Percentiles rank a stretch among this genome's conserved stretches.
These are phyloP conservation scores for Kregervanrija fluxuum DNA, from an alignment of 805 yeast species.

Conservation along the genomic window DNA sequence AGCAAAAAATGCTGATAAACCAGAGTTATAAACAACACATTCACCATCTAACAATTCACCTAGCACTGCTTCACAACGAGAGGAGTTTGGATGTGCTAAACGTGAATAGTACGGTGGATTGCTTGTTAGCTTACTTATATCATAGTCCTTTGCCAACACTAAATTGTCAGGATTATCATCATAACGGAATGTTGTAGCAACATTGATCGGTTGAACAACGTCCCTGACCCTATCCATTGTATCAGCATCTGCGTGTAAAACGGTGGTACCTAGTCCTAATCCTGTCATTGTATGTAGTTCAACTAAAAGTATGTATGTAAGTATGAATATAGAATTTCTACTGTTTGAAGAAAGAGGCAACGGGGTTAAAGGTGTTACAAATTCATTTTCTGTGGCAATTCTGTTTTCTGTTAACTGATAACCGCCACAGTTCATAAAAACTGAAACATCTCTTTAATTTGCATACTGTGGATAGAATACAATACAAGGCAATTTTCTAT, in stretches of 20 bases:
- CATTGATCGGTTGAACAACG: constrained; percentile 75
- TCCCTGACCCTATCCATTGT: constrained; percentile 47
- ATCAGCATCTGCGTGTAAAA: constrained; percentile 69
- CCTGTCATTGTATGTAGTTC: constrained; percentile 17
- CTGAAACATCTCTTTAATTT: too few relatives aligned
- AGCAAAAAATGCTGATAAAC: constrained; percentile 76
- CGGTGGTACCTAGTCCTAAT: constrained; percentile 45
- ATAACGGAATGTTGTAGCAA: constrained; percentile 73
- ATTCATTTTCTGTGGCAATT: too few relatives aligned
- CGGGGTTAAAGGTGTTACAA: too few relatives aligned
- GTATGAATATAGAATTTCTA: too few relatives aligned
- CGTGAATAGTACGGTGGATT: constrained; percentile 57
- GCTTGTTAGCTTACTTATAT: constrained; percentile 14
- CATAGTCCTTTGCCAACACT: constrained; percentile 33
- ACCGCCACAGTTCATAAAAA: too few relatives aligned
- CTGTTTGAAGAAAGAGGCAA: neutral
- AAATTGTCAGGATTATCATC: constrained; percentile 50
- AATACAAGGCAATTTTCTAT: too few relatives aligned
- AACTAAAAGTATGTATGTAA: too few relatives aligned
- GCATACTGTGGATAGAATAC: too few relatives aligned
- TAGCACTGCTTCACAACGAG: constrained; percentile 60
- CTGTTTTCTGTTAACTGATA: too few relatives aligned
- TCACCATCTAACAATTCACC: constrained; percentile 53
- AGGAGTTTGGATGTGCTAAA: constrained; percentile 63
- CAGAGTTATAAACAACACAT: constrained; percentile 67